Percentiles rank a stretch among this genome's conserved stretches.
phyloP scores from a whole-genome alignment of 2,329 filamentous ascomycete genomes.

The Colletotrichum godetiae region DNA sequence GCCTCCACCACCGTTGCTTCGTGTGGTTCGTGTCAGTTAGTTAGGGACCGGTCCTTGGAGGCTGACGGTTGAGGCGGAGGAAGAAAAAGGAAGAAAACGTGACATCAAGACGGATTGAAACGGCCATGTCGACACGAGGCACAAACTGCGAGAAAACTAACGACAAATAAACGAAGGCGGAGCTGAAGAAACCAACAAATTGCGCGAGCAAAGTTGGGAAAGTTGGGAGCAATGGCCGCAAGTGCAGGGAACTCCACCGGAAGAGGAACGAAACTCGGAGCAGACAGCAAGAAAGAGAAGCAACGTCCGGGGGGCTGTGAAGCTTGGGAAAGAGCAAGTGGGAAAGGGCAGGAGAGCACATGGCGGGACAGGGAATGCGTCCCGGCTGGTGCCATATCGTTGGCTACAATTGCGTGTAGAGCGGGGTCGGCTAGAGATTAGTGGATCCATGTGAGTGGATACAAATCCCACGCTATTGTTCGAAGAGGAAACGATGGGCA shows the following conservation, averaged over 20 bases:
- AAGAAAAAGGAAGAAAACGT: not conserved
- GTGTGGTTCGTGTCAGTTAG: not conserved
- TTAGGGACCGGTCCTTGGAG: not conserved
- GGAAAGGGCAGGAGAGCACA: conserved; percentile 27
- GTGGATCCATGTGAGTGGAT: not conserved
- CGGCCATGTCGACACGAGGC: not conserved
- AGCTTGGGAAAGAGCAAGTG: not conserved
- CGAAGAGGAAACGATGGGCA: conserved; percentile 15
- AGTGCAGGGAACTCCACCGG: not conserved
- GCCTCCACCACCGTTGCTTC: not conserved
- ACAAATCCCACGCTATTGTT: not conserved
- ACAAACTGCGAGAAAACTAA: not conserved
- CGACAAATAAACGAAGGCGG: not conserved
- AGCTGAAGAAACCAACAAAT: not conserved
- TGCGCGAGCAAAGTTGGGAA: not conserved
- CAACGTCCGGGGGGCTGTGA: conserved; percentile 15
- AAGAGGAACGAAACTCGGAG: conserved; percentile 19
- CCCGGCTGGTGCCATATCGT: not conserved
- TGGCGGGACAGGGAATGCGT: conserved; percentile 24
- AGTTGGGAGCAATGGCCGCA: not conserved
- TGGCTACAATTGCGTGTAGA: not conserved
- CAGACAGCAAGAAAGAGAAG: conserved; percentile 15
- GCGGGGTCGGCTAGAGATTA: not conserved
- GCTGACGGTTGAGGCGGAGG: conserved; percentile 1
- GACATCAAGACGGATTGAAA: not conserved